A percentile compares a stretch with the other conserved stretches of the same genome.
phyloP scores from a whole-genome alignment of 2,329 filamentous ascomycete species.

The Davidsoniella neocaledoniae region DNA sequence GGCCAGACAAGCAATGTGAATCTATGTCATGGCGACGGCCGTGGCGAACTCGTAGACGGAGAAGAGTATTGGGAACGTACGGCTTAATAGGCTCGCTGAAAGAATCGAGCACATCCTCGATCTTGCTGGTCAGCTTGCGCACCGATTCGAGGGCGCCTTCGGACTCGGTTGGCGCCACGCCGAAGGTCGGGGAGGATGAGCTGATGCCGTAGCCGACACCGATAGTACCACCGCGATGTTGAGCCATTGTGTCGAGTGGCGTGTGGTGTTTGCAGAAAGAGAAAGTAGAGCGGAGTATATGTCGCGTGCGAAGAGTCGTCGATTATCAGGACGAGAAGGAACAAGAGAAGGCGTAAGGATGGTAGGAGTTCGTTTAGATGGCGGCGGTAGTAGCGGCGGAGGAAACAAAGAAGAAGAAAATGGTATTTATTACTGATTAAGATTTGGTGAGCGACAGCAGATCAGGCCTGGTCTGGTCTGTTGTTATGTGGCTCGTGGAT shows the following conservation, averaged over 20 bases:
- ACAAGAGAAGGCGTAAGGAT: neutral
- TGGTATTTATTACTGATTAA: no score
- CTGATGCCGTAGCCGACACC: conserved; percentile 66
- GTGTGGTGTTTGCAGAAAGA: neutral
- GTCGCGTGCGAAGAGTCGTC: neutral
- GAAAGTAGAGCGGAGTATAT: neutral
- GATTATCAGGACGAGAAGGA: neutral
- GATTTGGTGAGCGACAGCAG: no score
- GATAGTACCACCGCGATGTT: conserved; percentile 33
- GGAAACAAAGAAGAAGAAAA: no score
- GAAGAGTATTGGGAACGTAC: conserved; percentile 37
- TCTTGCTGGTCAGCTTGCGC: conserved; percentile 91
- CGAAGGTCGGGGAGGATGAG: conserved; percentile 51
- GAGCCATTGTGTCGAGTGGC: conserved; percentile 20
- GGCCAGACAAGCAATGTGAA: neutral
- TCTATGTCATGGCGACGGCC: neutral
- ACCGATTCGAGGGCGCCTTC: conserved; percentile 74
- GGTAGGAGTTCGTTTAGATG: no score
- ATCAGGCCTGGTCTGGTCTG: neutral
- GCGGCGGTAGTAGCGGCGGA: no score
- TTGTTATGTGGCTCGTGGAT: neutral
- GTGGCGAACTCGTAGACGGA: conserved; percentile 1
- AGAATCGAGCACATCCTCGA: conserved; percentile 83
- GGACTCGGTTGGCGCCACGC: conserved; percentile 38
- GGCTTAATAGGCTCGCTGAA: conserved; percentile 85